Evolutionary conservation across 345 rosid species (phyloP).

Genomic region (Melaleuca quinquenervia): DNA sequence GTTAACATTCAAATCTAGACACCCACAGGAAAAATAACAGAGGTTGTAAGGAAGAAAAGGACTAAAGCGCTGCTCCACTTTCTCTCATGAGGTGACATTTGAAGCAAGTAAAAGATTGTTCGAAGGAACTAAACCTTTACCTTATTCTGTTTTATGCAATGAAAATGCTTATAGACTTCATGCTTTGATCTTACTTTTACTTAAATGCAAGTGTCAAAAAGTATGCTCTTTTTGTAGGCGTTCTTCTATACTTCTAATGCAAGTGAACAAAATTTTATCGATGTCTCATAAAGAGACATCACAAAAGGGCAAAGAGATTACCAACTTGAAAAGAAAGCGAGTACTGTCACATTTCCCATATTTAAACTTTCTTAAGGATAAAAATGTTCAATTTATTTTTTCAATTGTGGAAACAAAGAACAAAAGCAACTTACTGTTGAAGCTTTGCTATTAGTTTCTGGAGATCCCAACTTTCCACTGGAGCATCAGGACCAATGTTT

Average conservation of each 20-base stretch:
- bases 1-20: background rate
- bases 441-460: conserved; percentile 87
- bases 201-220: background rate
- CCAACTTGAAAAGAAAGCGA: background rate
- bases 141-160: background rate
- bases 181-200: background rate
- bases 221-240: background rate
- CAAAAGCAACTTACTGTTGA: conserved; percentile 53
- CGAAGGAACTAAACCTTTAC: background rate
- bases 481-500: conserved; percentile 64
- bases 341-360: background rate
- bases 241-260: background rate
- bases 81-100: background rate
- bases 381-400: background rate
- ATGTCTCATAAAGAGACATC: background rate
- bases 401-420: background rate
- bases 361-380: background rate
- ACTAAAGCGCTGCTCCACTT: background rate
- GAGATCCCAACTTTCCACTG: conserved; percentile 78
- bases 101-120: background rate
- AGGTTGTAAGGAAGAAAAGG: background rate
- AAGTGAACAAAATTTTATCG: background rate
- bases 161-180: background rate
- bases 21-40: background rate
- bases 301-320: background rate